These are phyloP conservation scores for Daldinia sp. DNA, from an alignment of 2,329 filamentous ascomycete species.

Conservation along the genomic window DNA sequence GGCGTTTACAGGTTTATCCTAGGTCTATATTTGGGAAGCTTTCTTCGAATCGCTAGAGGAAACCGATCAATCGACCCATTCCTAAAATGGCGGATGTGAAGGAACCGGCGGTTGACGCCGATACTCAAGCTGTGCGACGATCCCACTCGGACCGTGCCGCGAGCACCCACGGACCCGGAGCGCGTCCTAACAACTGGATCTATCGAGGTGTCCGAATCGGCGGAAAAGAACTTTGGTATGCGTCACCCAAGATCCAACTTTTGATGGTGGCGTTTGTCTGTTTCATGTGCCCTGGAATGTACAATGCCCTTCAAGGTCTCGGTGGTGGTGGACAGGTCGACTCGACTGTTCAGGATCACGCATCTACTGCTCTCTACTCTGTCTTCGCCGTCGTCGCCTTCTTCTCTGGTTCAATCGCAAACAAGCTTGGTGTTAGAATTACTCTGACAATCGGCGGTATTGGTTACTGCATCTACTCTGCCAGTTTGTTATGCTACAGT, in stretches of 20 bases:
- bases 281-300: conserved; percentile 78
- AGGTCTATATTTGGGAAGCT: too few species aligned
- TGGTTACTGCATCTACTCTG: conserved; percentile 79
- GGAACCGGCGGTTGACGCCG: conserved; percentile 14
- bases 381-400: conserved; percentile 68
- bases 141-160: conserved; percentile 34
- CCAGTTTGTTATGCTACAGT: conserved; percentile 74
- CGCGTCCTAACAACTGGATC: conserved; percentile 67
- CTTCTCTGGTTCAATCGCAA: conserved; percentile 79
- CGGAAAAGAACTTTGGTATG: conserved; percentile 69
- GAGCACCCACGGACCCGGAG: conserved; percentile 13
- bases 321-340: conserved; percentile 70
- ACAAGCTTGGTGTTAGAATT: conserved; percentile 74
- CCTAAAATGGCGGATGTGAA: conserved; percentile 31
- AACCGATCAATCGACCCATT: conserved; percentile 3
- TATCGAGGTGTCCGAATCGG: conserved; percentile 69
- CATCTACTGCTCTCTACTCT: conserved; percentile 59
- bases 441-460: conserved; percentile 77
- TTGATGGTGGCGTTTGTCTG: conserved; percentile 75
- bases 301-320: conserved; percentile 71
- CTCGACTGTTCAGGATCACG: conserved; percentile 65
- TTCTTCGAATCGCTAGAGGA: conserved; percentile 11
- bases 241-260: conserved; percentile 76
- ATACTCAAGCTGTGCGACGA: conserved; percentile 26
- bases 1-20: conserved; percentile 9